Conservation (phyloP, 1,284 basidiomycete genomes). For the Lignosus rhinocerotis region DNA sequence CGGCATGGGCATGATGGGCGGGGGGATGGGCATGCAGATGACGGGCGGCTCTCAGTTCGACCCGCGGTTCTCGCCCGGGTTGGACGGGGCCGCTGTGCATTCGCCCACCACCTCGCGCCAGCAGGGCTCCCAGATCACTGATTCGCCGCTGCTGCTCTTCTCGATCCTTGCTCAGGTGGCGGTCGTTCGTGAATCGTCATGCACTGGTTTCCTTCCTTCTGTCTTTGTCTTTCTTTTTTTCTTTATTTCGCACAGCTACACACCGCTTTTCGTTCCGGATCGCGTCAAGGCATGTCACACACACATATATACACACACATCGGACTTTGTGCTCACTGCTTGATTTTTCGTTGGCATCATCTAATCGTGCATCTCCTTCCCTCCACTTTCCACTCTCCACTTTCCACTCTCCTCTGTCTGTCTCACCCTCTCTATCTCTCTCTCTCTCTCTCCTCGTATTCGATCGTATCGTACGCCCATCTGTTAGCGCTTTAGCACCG, state of each 20-base stretch:
- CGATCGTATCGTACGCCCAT: not conserved
- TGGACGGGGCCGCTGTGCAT: slow-evolving; percentile 17
- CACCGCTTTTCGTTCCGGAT: not conserved
- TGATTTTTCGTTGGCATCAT: not conserved
- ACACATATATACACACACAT: not conserved
- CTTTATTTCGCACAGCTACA: no score
- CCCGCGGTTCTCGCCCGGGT: slow-evolving; percentile 24
- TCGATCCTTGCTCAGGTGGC: not conserved
- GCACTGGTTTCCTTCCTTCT: not conserved
- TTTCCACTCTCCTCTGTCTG: not conserved
- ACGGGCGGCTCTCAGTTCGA: slow-evolving; percentile 28
- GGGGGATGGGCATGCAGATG: slow-evolving; percentile 23
- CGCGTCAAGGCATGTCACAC: not conserved
- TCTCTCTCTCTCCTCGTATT: not conserved
- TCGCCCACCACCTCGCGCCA: slow-evolving; percentile 19
- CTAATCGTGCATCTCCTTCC: not conserved
- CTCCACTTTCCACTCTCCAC: not conserved
- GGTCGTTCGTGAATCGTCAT: not conserved
- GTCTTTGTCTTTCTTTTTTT: not conserved
- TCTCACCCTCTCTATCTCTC: no score
- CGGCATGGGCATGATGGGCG: slow-evolving; percentile 30
- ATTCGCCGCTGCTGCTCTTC: not conserved
- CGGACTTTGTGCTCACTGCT: not conserved
- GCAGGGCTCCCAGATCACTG: slow-evolving; percentile 22
- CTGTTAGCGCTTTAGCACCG: not conserved